phyloP scores from a whole-genome alignment of 2,329 filamentous ascomycete species.

The Colletotrichum liriopes region DNA sequence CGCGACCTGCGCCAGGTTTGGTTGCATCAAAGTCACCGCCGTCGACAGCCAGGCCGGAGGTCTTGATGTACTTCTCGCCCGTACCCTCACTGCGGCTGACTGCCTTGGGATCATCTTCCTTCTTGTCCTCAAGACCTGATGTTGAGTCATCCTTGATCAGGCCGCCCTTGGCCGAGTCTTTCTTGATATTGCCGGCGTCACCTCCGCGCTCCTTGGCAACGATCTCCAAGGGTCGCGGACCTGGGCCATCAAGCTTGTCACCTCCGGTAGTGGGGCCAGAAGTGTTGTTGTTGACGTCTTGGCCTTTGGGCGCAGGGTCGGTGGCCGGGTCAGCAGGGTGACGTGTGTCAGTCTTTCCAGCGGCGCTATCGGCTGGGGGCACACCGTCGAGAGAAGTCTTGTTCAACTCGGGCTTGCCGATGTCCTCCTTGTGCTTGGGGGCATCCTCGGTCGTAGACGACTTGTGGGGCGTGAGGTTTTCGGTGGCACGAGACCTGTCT shows the following conservation, averaged over 20 bases:
- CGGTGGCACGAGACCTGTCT: slow-evolving; percentile 4
- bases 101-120: slow-evolving; percentile 43
- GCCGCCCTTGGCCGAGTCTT: slow-evolving; percentile 37
- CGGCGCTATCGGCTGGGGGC: slow-evolving; percentile 45
- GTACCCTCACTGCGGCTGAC: slow-evolving; percentile 58
- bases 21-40: slow-evolving; percentile 78
- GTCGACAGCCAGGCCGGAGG: slow-evolving; percentile 72
- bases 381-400: slow-evolving; percentile 44
- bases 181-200: slow-evolving; percentile 48
- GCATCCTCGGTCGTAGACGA: neutral
- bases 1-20: slow-evolving; percentile 74
- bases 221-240: slow-evolving; percentile 59
- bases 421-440: slow-evolving; percentile 25
- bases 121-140: slow-evolving; percentile 32
- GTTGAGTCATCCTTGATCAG: slow-evolving; percentile 36
- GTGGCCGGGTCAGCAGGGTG: slow-evolving; percentile 54
- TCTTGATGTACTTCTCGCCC: slow-evolving; percentile 71
- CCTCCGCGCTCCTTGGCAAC: slow-evolving; percentile 54
- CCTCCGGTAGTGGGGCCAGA: slow-evolving; percentile 52
- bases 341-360: slow-evolving; percentile 59
- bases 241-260: slow-evolving; percentile 58
- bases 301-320: slow-evolving; percentile 53
- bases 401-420: slow-evolving; percentile 45
- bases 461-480: neutral
- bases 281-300: slow-evolving; percentile 53